Evolutionary conservation across 2,329 filamentous ascomycete genomes (phyloP).

Genomic region (Cyanodermella asteris): DNA sequence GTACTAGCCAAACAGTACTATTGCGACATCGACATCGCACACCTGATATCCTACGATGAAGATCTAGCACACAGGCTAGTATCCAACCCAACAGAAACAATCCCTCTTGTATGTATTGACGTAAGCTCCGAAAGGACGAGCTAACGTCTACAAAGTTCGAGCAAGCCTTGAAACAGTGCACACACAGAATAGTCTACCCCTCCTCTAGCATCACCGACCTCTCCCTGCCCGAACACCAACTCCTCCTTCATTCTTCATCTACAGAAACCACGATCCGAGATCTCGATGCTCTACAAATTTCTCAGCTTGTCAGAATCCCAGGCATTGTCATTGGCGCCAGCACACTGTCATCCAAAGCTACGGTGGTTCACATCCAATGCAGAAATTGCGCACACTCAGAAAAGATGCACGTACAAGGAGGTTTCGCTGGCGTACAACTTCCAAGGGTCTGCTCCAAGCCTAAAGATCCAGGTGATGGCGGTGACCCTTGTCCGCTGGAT

Average conservation of each 20-base stretch:
- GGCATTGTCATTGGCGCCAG: conserved; percentile 96
- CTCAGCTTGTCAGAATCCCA: conserved; percentile 83
- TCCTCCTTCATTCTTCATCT: conserved; percentile 81
- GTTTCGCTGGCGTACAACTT: conserved; percentile 70
- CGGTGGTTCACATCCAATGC: conserved; percentile 66
- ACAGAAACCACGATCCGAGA: conserved; percentile 85
- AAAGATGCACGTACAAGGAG: conserved; percentile 52
- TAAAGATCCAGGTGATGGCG: conserved; percentile 41
- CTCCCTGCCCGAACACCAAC: conserved; percentile 70
- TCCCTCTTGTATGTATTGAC: conserved; percentile 50
- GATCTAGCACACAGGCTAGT: conserved; percentile 77
- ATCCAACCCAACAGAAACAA: conserved; percentile 77
- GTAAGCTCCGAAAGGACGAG: neutral
- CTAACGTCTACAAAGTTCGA: conserved; percentile 48
- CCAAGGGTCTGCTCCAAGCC: conserved; percentile 54
- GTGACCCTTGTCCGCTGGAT: conserved; percentile 67
- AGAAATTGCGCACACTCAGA: conserved; percentile 59
- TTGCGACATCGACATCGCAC: conserved; percentile 88
- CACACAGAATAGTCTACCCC: conserved; percentile 80
- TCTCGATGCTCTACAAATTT: conserved; percentile 78
- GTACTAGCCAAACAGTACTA: conserved; percentile 84
- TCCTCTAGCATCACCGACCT: conserved; percentile 40
- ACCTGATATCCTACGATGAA: conserved; percentile 90
- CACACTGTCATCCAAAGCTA: conserved; percentile 90
- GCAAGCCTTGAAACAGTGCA: conserved; percentile 69